These are phyloP conservation scores for Sarocladium oryzae DNA, from an alignment of 2,329 filamentous ascomycete species.

Conservation along the genomic window DNA sequence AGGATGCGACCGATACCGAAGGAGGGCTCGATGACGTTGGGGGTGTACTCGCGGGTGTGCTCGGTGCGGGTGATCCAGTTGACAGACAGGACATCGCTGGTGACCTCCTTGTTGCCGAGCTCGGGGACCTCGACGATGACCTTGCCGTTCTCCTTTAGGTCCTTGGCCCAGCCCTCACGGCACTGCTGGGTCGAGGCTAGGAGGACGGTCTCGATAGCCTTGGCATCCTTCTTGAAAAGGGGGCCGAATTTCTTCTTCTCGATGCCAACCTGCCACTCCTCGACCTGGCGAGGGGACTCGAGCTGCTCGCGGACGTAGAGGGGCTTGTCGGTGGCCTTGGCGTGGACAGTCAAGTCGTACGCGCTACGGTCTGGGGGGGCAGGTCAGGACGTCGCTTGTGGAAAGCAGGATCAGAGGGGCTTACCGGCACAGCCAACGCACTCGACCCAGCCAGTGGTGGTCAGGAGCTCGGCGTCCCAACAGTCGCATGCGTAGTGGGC, in stretches of 20 bases:
- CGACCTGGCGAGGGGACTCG: conserved; percentile 68
- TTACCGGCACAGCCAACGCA: conserved; percentile 79
- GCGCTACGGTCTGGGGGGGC: conserved; percentile 69
- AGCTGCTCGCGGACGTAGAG: conserved; percentile 79
- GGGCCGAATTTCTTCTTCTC: conserved; percentile 96
- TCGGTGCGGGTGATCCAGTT: conserved; percentile 78
- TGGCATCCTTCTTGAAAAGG: conserved; percentile 90
- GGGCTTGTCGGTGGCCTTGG: conserved; percentile 83
- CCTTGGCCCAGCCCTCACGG: conserved; percentile 70
- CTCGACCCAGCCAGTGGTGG: conserved; percentile 94
- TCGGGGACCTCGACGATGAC: conserved; percentile 62
- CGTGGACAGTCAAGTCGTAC: conserved; percentile 88
- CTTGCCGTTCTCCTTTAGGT: conserved; percentile 67
- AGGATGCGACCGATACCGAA: conserved; percentile 95
- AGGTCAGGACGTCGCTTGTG: too few species aligned
- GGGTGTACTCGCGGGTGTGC: conserved; percentile 83
- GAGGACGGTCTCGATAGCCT: conserved; percentile 74
- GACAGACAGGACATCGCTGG: conserved; percentile 73
- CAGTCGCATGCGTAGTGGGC: conserved; percentile 94
- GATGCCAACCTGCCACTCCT: conserved; percentile 83
- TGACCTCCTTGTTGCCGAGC: conserved; percentile 70
- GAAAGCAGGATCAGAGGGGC: background rate
- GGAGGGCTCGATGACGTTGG: conserved; percentile 94
- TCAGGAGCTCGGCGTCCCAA: conserved; percentile 93
- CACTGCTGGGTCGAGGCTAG: conserved; percentile 71